Percentiles rank a stretch among this genome's conserved stretches.
Evolutionary conservation across 371 early-diverging fungal species (phyloP).

Genomic region (Choanephora cucurbitarum): DNA sequence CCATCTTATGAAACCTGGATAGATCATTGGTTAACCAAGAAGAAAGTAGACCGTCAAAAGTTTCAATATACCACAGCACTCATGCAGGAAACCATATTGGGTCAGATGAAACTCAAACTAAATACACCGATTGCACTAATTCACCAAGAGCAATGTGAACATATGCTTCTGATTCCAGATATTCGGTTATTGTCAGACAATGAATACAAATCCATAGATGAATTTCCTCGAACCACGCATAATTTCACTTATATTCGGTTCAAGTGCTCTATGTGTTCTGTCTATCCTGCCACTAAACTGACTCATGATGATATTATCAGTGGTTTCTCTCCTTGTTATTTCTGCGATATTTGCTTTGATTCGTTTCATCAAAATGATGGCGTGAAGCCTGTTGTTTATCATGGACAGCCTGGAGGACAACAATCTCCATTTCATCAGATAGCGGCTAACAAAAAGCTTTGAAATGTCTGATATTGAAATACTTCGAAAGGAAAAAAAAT

Average conservation of each 20-base stretch:
- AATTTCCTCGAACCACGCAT: conserved; percentile 59
- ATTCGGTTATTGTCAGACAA: conserved; percentile 46
- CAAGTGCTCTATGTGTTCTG: conserved; percentile 70
- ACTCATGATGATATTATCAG: conserved; percentile 71
- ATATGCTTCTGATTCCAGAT: conserved; percentile 66
- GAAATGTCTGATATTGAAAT: too few relatives aligned
- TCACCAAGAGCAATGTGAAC: conserved; percentile 79
- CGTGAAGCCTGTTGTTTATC: conserved; percentile 9
- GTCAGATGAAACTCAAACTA: conserved; percentile 57
- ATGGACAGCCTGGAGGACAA: conserved; percentile 13
- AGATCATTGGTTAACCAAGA: conserved; percentile 9
- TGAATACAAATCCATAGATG: conserved; percentile 36
- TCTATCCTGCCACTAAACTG: conserved; percentile 61
- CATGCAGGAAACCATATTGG: conserved; percentile 59
- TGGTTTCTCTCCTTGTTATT: conserved; percentile 76
- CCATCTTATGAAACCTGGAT: conserved; percentile 6
- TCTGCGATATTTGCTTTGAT: conserved; percentile 73
- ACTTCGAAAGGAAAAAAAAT: too few relatives aligned
- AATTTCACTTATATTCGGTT: conserved; percentile 45
- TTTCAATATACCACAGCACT: conserved; percentile 23
- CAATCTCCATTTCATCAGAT: background rate
- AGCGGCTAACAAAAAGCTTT: background rate
- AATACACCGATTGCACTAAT: conserved; percentile 67
- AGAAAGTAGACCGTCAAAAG: conserved; percentile 16
- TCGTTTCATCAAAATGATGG: conserved; percentile 55